Base-by-base conservation (phyloP, 352 stramenopile genomes). In the Pythium sp. region DNA sequence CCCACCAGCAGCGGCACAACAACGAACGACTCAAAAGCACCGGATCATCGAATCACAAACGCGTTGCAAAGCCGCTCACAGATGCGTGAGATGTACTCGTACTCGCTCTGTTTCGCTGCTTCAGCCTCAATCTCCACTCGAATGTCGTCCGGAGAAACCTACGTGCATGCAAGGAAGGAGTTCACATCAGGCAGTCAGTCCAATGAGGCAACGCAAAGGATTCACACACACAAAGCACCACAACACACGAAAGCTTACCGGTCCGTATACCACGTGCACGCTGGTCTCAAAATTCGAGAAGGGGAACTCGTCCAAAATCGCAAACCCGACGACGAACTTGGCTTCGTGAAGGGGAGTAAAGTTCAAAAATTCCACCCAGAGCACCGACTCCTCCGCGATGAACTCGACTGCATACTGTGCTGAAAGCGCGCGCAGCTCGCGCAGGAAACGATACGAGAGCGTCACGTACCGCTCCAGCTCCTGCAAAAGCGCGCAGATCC, bases 361-460 rank as follows among this genome's bases (percentile, higher is more conserved):
- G 58, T 85, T 84, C 32, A 89, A 61, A 56, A 93, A 92, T 56
- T 91, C 79, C 41, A 89, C 69, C 79, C 80, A 91, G 2, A 93
- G 68, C 32, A 74, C 73, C 32, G 72, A 76, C 20, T 77, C 63
- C 12, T 87, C 69, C 38, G 73, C 57, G 51, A 80, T 72, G 54
- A 89, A 83, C 24, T 76, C 72, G 70, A 91, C 70, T 4, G 71
- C 67, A 64, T 84, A 89, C 57, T 74, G 69, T 8, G 74, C 82
- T 41, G 85, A 93, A 8, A 93, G 73, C 14, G 74, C 61, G 18
- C 85, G 83, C 38, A 93, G 58, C 24, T 91, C 82, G 15, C 71
- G 74, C 56, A 93, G 67, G 55, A 90, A 79, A 14, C 77, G 77
- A 60, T 84, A 89, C 5, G 82, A 77, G 14, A 80, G 80, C n/a